Base-by-base conservation (phyloP, 2,329 filamentous ascomycete species). In the Alternaria alternata region DNA sequence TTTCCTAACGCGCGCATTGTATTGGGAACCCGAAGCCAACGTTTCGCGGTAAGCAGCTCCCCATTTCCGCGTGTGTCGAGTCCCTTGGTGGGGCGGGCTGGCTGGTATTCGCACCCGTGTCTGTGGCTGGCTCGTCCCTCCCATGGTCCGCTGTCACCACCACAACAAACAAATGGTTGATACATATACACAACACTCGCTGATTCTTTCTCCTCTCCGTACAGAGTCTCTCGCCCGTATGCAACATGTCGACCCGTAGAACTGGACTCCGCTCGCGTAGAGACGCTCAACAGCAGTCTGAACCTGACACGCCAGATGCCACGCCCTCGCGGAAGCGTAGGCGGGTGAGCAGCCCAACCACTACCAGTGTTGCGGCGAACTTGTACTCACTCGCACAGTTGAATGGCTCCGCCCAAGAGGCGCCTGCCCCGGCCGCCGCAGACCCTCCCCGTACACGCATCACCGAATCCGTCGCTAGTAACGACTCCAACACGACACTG, bases 261-360 rank as follows among this genome's bases (percentile, higher is more conserved):
- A 57, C 57, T 65, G 59, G 59, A 51, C 54, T 57, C 20, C 63
- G 62, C 62, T 58, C 58, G 66, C 65, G 59, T 59, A 70, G 61
- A 54, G 75, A 77, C 51, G 64, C 68, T 36, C 75, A 75, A 59
- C 72, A 66, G 59, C 71, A 73, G 61, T 77, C 75, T 51, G 76
- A 78, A 59, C 73, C 71, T 56, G 81, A 83, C 65, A 82, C 81
- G 20, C 81, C 81, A 59, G 82, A 83, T 63, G 75, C 80, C 64
- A 84, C 82, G 24, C 82, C 82, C 49, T 80, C 81, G 51, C 78
- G 82, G 55, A 82, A 82, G 63, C 80, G 81, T 56, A 79, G 81
- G 73, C 80, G 82, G 72, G 68, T 81, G 77, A 70, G 80, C 72
- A 64, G 61, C 56, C 59, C 57, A 47, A 46, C 64, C 49, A 44